Percentiles rank a stretch among this genome's conserved stretches.
Evolutionary conservation across 75 land plant species (phyloP).

Genomic region (Cunninghamia lanceolata): DNA sequence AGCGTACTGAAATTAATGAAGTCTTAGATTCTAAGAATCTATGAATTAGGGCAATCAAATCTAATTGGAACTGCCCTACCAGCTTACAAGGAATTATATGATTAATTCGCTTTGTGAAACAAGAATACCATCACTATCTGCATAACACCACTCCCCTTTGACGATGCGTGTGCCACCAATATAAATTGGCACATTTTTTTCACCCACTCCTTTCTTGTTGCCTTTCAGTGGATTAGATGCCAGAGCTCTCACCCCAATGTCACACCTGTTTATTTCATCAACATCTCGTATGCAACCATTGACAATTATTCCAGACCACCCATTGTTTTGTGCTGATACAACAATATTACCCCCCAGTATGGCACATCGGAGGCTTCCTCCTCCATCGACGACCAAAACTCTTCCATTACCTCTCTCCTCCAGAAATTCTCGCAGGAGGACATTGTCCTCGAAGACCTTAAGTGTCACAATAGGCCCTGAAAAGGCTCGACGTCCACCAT

Average conservation of each 20-base stretch:
- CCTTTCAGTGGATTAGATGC: constrained; percentile 76
- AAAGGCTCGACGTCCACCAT: constrained; percentile 59
- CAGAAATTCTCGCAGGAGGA: constrained; percentile 63
- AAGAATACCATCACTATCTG: constrained; percentile 82
- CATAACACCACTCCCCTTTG: constrained; percentile 88
- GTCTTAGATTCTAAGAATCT: not conserved
- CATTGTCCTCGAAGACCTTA: constrained; percentile 91
- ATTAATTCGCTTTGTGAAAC: constrained; percentile 44
- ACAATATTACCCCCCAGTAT: constrained; percentile 80
- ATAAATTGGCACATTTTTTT: constrained; percentile 48
- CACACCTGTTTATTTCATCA: constrained; percentile 76
- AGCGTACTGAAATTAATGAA: not conserved
- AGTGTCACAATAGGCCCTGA: constrained; percentile 73
- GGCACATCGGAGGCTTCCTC: constrained; percentile 81
- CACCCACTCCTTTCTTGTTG: constrained; percentile 68
- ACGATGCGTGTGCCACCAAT: constrained; percentile 55
- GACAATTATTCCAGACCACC: constrained; percentile 82
- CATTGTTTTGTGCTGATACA: constrained; percentile 55
- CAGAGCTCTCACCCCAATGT: constrained; percentile 78
- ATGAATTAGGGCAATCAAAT: not conserved
- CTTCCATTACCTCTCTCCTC: constrained; percentile 68
- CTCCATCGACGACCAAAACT: constrained; percentile 85
- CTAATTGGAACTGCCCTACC: not conserved
- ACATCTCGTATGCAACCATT: constrained; percentile 87
- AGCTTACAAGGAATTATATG: not conserved